Percentiles rank a stretch among this genome's conserved stretches.
These are phyloP conservation scores for Parietichytrium sp. DNA, from an alignment of 108 stramenopile species.

Conservation along the genomic window DNA sequence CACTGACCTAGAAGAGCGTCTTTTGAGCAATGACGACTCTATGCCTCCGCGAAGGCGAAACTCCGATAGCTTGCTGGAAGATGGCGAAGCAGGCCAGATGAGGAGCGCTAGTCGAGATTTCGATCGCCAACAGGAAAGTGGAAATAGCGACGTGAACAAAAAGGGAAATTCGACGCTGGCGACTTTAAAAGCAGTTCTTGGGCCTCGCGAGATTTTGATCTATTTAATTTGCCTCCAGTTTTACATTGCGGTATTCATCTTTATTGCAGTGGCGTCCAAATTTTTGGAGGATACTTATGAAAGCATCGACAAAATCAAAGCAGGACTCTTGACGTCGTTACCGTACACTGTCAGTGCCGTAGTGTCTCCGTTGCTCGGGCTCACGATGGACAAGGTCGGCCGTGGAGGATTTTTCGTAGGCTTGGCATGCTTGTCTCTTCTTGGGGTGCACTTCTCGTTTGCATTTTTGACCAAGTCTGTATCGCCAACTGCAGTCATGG, in stretches of 20 bases:
- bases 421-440: not conserved
- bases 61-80: too few species aligned
- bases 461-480: not conserved
- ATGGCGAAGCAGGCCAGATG: too few species aligned
- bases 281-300: not conserved
- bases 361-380: not conserved
- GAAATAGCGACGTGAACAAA: too few species aligned
- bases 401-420: slow-evolving; percentile 12
- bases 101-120: too few species aligned
- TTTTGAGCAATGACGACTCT: too few species aligned
- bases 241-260: slow-evolving; percentile 24
- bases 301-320: not conserved
- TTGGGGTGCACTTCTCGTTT: slow-evolving; percentile 29
- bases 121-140: too few species aligned
- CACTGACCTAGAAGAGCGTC: too few species aligned
- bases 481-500: slow-evolving; percentile 22
- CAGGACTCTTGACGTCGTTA: not conserved
- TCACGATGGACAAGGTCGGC: slow-evolving; percentile 27
- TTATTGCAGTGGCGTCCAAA: slow-evolving; percentile 28
- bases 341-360: slow-evolving; percentile 30
- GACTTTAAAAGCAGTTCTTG: not conserved
- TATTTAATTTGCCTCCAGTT: slow-evolving; percentile 30
- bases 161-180: too few species aligned
- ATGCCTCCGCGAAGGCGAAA: too few species aligned
- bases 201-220: not conserved